A percentile compares a stretch with the other conserved stretches of the same genome.
Conservation (phyloP, 129 eudicot genomes). For the Chrysanthemum seticuspe region DNA sequence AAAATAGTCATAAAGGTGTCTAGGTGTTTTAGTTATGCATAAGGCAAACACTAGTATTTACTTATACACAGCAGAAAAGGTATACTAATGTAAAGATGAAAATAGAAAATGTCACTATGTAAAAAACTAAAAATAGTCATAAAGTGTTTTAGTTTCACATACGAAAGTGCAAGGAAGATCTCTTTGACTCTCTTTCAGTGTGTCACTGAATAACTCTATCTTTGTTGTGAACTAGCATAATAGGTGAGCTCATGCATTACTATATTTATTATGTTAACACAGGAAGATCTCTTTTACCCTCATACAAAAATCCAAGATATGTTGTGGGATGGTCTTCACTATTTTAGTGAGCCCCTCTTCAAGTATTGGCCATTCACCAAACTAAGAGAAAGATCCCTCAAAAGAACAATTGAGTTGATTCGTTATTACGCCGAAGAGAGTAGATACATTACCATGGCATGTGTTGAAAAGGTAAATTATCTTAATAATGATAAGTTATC, state of each 20-base stretch:
- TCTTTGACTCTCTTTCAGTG: too few species aligned
- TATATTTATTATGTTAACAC: background rate
- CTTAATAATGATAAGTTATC: too few species aligned
- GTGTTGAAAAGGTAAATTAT: conserved; percentile 56
- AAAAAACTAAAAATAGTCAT: too few species aligned
- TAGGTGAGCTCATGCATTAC: background rate
- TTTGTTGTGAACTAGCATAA: background rate
- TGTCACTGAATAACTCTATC: too few species aligned
- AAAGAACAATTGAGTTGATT: conserved; percentile 50
- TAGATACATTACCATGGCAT: conserved; percentile 61
- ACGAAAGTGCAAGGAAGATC: too few species aligned
- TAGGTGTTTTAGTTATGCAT: too few species aligned
- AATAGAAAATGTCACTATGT: too few species aligned
- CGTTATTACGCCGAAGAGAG: conserved; percentile 55
- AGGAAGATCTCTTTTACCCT: conserved; percentile 66
- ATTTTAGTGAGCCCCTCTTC: conserved; percentile 53
- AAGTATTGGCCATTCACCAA: conserved; percentile 67
- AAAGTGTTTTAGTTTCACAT: too few species aligned
- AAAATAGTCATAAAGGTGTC: too few species aligned
- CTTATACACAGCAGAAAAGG: too few species aligned
- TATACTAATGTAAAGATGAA: too few species aligned
- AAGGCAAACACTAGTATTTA: too few species aligned
- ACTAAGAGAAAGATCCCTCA: conserved; percentile 52
- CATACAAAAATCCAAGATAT: conserved; percentile 58
- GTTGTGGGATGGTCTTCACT: conserved; percentile 60